Base-by-base conservation (phyloP, 495 filamentous ascomycete genomes). In the Parachaetomium inaequale region DNA sequence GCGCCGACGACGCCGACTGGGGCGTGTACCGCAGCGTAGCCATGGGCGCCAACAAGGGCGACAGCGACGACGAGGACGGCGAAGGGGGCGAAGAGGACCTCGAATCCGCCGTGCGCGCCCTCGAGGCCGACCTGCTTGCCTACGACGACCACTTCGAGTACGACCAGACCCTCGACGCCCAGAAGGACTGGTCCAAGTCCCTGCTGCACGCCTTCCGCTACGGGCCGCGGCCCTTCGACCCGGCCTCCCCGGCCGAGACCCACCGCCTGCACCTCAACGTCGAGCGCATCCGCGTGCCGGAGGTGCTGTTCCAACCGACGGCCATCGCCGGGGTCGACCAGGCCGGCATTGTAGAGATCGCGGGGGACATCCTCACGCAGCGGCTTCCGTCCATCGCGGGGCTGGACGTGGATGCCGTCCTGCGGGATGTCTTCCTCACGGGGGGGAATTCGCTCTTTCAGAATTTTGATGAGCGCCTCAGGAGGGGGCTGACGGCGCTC, bases 1-100 rank as follows among this genome's bases (percentile, higher is more conserved):
- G 94, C 59, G 93, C 93, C 36, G 94, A 98, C 70, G 94, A 98
- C 66, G 91, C 93, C 59, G 94, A 98, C 73, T 98, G 94, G 94
- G 88, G 89, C 55, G 91, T 98, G 15, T 98, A 98, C 75, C 87
- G 95, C 21, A 88, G 85, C 26, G 93, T 98, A 45, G 91, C 91
- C 4, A 91, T 87, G 1, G 92, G 89, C 17, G 78, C 78, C 17
- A 81, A 81, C 59, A 76, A 75, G 32, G 79, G 78, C 19, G 88
- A 86, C 65, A 91, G 93, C 69, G 83, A 84, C 58, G 81, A 85
- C 58, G 84, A 86, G 43, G 84, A 86, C 31, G 92, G 96, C 70
- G 93, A 86, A 29, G 92, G 96, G 70, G 93, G 94, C 63, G 92
- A 96, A 65, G 92, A 96, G 74, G 93, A 97, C 63, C 80, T 96